Base-by-base conservation (phyloP, 306 rosid genomes). In the Cicer cuneatum region DNA sequence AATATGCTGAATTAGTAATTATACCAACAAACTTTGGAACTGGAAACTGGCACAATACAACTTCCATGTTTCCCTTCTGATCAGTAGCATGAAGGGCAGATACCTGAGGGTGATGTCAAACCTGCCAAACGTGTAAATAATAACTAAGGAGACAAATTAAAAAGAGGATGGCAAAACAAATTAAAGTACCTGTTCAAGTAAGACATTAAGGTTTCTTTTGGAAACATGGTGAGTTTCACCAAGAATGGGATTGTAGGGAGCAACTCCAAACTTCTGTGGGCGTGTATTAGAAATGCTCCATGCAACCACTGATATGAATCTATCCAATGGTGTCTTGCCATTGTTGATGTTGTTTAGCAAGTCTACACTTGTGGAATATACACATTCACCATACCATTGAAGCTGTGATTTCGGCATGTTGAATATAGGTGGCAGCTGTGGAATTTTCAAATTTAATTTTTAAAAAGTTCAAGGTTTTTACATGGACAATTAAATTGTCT, bases 41-140 rank as follows among this genome's bases (percentile, higher is more conserved):
- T 2, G 86, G 85, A 71, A 24, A 75, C 2, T 85, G 91, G 74
- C 89, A 90, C 90, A 85, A 87, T 43, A 83, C 18, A 49, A 90
- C 52, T 47, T 90, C 91, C 59, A 90, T 45, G 59, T 83, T 77
- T 47, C 24, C 75, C 61, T 68, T 77, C 29, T 83, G 89, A 74
- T 88, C 83, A 0, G 94, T 90, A 68, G 94, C 96, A 65, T 84
- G 93, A 8, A 92, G 88, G 7, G 96, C 94, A 54, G 87, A 74
- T 24, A 92, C 92, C 0, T 89, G 94, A n/a, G 98, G 98, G 69
- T 92, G 98, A 76, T 92, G 94, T 60, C 92, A 92, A 81, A 92
- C 84, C 94, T 89, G 80, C n/a, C 9, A 15, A 66, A 75, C 7
- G 39, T 19, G 45, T 2, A 52, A 58, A 0, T 54, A 5, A 1